Percentiles rank a stretch among this genome's conserved stretches.
These are phyloP conservation scores for Discostella pseudostelligera DNA, from an alignment of 108 stramenopile species.

Conservation along the genomic window DNA sequence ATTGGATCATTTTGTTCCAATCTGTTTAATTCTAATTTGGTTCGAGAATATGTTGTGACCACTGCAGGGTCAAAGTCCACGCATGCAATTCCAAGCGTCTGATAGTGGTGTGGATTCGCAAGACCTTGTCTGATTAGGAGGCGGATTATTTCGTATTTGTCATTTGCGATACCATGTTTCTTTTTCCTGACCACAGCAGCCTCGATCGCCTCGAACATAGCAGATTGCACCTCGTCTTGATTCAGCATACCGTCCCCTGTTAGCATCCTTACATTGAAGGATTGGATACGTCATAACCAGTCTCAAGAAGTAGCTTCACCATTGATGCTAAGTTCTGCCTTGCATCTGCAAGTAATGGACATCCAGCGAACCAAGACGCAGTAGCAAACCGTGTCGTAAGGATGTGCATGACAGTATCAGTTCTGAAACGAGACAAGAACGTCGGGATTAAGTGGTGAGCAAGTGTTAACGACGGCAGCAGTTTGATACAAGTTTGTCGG, in stretches of 20 bases:
- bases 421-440: background rate
- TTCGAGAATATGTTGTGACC: constrained; percentile 21
- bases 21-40: constrained; percentile 4
- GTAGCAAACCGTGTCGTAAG: constrained; percentile 51
- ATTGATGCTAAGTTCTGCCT: constrained; percentile 54
- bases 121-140: constrained; percentile 18
- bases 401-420: constrained; percentile 59
- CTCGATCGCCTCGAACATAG: constrained; percentile 31
- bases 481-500: too few relatives aligned
- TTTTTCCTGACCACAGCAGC: background rate
- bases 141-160: constrained; percentile 23
- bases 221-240: constrained; percentile 21
- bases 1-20: constrained; percentile 59
- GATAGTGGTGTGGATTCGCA: constrained; percentile 27
- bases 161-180: background rate
- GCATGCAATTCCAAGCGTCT: constrained; percentile 11
- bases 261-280: background rate
- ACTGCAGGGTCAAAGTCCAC: too few relatives aligned
- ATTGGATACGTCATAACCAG: constrained; percentile 20
- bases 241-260: background rate
- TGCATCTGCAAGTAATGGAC: constrained; percentile 63
- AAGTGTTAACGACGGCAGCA: too few relatives aligned
- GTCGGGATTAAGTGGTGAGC: background rate
- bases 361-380: constrained; percentile 32
- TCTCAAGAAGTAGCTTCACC: constrained; percentile 59